These are phyloP conservation scores for Colletotrichum noveboracense DNA, from an alignment of 2,329 filamentous ascomycete species.

Conservation along the genomic window DNA sequence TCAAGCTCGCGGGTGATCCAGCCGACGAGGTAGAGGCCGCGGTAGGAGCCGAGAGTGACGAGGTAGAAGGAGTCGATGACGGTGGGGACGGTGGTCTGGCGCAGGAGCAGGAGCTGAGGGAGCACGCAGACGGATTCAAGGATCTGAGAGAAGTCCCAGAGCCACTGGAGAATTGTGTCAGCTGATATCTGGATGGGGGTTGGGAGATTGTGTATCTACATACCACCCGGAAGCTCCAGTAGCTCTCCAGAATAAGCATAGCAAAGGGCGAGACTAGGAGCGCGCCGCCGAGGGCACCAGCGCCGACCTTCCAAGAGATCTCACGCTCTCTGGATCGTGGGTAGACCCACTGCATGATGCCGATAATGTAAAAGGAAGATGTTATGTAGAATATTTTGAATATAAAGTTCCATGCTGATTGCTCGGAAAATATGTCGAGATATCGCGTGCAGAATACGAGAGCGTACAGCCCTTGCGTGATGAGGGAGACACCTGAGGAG, in stretches of 20 bases:
- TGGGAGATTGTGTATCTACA: constrained; percentile 25
- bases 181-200: background rate
- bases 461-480: constrained; percentile 88
- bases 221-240: constrained; percentile 58
- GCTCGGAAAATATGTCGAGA: constrained; percentile 75
- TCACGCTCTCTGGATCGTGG: constrained; percentile 89
- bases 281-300: constrained; percentile 69
- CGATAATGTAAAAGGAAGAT: constrained; percentile 85
- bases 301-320: constrained; percentile 90
- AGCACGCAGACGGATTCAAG: constrained; percentile 91
- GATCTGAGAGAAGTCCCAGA: constrained; percentile 89
- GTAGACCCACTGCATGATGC: constrained; percentile 84
- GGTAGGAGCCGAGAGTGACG: constrained; percentile 84
- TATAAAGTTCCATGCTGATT: constrained; percentile 71
- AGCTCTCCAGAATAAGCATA: constrained; percentile 68
- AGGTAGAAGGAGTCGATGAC: constrained; percentile 98
- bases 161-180: constrained; percentile 57
- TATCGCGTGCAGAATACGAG: constrained; percentile 88
- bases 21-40: constrained; percentile 87
- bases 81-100: constrained; percentile 93
- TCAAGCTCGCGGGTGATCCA: constrained; percentile 79
- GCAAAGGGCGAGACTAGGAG: constrained; percentile 74
- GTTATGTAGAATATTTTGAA: constrained; percentile 91
- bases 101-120: constrained; percentile 87
- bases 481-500: constrained; percentile 79